Conservation (phyloP, 441 rosid genomes). For the Gossypium schwendimanii region DNA sequence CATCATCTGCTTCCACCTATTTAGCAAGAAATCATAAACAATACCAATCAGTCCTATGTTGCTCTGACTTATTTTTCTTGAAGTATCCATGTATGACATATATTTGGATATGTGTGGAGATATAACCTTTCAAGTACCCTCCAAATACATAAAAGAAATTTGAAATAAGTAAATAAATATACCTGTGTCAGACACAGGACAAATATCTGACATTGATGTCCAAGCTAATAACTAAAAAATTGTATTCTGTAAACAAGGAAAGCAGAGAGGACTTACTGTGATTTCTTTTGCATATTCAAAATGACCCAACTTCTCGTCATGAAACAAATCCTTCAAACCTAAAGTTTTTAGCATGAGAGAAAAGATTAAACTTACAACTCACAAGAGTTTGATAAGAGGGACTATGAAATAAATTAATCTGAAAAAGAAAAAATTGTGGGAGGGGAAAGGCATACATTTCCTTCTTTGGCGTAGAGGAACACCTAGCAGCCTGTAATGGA, state of each 20-base stretch:
- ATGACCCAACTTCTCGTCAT: conserved; percentile 54
- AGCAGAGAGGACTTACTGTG: conserved; percentile 36
- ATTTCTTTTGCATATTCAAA: conserved; percentile 65
- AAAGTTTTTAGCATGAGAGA: conserved; percentile 10
- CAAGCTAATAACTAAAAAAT: conserved; percentile 1
- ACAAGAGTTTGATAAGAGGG: conserved; percentile 1
- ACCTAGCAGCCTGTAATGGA: conserved; percentile 59
- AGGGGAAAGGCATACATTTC: conserved; percentile 32
- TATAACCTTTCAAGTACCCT: not conserved
- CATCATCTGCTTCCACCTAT: conserved; percentile 56
- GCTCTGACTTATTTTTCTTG: not conserved
- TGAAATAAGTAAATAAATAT: not conserved
- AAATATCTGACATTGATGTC: not conserved
- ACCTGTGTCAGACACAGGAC: not conserved
- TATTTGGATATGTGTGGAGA: not conserved
- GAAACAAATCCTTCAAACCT: conserved; percentile 62
- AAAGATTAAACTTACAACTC: not conserved
- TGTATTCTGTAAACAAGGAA: not conserved
- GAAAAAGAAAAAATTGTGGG: not conserved
- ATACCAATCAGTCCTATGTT: conserved; percentile 1
- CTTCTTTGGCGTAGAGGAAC: conserved; percentile 62
- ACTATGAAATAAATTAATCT: not conserved
- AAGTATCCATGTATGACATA: not conserved
- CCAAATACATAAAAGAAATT: not conserved
- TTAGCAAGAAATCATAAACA: conserved; percentile 18